Evolutionary conservation across 2,329 filamentous ascomycete species (phyloP), one percentile per base, ranked within the genome.

Genomic region (Neofusicoccum umdonicola): DNA sequence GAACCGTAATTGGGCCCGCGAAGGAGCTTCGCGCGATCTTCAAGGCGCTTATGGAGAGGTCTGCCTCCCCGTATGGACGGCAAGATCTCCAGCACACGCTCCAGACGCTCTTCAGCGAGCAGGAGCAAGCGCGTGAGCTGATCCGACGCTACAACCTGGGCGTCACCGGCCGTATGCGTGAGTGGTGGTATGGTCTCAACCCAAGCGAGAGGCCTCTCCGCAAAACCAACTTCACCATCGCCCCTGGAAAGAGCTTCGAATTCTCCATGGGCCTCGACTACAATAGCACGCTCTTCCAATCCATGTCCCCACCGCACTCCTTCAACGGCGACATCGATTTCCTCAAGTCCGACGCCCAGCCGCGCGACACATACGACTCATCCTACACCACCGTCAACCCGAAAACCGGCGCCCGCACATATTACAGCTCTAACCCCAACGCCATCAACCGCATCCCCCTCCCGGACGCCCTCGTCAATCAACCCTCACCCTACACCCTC

Each of bases 251-350:
- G 13, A 76, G 75, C 3, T 81, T 83, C 68, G 83, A 85, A 61
- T 84, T 78, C 63, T 79, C 80, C 3, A 81, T 85, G 12, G 82
- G 82, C 3, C 73, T 85, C 7, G 83, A 85, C 71, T 85, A 83
- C 68, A 76, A 80, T 52, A 82, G 83, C 6, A 74, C 77, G 1
- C 75, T 85, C 2, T 84, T 85, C 67, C 63, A 65, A 19, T 54
- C 63, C 63, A 60, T 65, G 52, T 44, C 63, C 2, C 45, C 63
- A 22, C 63, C 63, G 37, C 63, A 61, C 52, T 60, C 63, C 4
- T 65, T 65, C 45, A 61, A 56, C 44, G 56, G 54, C 39, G 54
- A 65, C 50, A 60, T 65, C 15, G 39, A 39, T 12, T 65, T 65
- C 39, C 8, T 64, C 7, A 31, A 37, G 4, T 35, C 39, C 39